These are phyloP conservation scores for Colletotrichum sp. DNA, from an alignment of 2,329 filamentous ascomycete genomes.

Conservation along the genomic window DNA sequence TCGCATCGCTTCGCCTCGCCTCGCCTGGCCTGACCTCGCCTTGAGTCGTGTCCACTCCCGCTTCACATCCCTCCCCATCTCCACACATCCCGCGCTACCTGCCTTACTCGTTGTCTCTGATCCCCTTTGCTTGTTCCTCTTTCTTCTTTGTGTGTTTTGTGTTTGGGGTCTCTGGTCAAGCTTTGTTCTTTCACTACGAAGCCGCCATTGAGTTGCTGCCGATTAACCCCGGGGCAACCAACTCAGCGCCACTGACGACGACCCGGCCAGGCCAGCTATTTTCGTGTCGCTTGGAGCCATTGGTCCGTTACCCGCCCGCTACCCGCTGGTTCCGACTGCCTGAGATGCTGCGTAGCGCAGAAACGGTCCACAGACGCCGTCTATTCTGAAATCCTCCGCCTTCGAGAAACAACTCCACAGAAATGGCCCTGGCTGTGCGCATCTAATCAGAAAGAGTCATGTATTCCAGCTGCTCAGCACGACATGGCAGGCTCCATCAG, in stretches of 20 bases:
- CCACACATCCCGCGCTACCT: background rate
- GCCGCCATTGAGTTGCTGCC: background rate
- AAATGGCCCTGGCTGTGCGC: background rate
- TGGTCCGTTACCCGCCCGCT: background rate
- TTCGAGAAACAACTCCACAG: slow-evolving; percentile 7
- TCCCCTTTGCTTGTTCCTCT: background rate
- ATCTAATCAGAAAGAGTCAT: background rate
- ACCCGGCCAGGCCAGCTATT: background rate
- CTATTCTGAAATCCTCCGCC: background rate
- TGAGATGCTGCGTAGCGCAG: background rate
- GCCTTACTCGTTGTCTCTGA: background rate
- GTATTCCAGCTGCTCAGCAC: background rate
- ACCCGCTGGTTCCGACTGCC: background rate
- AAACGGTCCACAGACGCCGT: background rate
- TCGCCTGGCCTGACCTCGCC: background rate
- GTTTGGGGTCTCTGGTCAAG: background rate
- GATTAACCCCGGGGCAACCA: background rate
- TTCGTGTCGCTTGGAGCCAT: background rate
- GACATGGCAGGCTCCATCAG: background rate
- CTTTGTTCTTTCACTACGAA: background rate
- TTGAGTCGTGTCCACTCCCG: background rate
- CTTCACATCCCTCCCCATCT: background rate
- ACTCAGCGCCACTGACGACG: background rate
- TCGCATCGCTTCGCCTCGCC: background rate
- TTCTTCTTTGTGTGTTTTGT: background rate